Percentiles rank a stretch among this genome's conserved stretches.
Evolutionary conservation across 2,329 filamentous ascomycete genomes (phyloP).

Genomic region (Nothomitra cinnamomea): DNA sequence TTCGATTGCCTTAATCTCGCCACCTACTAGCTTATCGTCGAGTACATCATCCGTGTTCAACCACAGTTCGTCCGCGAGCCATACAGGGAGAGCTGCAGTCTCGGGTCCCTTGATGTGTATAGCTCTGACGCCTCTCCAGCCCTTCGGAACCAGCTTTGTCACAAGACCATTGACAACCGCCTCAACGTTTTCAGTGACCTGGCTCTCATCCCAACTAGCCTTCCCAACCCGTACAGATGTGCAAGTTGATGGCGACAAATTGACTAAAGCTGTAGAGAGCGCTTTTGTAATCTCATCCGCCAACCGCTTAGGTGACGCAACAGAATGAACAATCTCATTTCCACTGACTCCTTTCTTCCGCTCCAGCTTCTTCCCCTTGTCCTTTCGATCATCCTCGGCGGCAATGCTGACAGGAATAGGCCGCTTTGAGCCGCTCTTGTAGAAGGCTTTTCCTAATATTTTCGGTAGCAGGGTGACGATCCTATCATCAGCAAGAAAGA

Average conservation of each 20-base stretch:
- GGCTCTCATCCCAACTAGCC: constrained; percentile 54
- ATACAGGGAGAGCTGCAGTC: constrained; percentile 82
- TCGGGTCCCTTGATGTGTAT: constrained; percentile 84
- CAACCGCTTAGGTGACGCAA: constrained; percentile 31
- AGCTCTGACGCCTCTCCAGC: constrained; percentile 72
- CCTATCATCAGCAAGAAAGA: constrained; percentile 86
- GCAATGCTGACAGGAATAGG: constrained; percentile 69
- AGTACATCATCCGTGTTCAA: constrained; percentile 59
- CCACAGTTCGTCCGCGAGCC: constrained; percentile 88
- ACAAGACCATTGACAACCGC: constrained; percentile 53
- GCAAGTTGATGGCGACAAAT: constrained; percentile 61
- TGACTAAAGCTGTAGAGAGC: constrained; percentile 59
- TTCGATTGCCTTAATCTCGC: constrained; percentile 19
- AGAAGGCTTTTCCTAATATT: constrained; percentile 81
- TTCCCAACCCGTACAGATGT: constrained; percentile 67
- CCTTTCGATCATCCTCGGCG: constrained; percentile 42
- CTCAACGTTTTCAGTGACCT: constrained; percentile 66
- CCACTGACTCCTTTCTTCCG: constrained; percentile 17
- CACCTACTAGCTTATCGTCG: constrained; percentile 21
- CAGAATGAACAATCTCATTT: background rate
- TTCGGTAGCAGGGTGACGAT: constrained; percentile 57
- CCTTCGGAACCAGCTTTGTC: constrained; percentile 65
- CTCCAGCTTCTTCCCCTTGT: constrained; percentile 27
- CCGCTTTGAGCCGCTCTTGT: constrained; percentile 65
- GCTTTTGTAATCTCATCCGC: constrained; percentile 70